Evolutionary conservation across 164 flowering plant species (phyloP).

Genomic region (grape (Vitis vinifera)): DNA sequence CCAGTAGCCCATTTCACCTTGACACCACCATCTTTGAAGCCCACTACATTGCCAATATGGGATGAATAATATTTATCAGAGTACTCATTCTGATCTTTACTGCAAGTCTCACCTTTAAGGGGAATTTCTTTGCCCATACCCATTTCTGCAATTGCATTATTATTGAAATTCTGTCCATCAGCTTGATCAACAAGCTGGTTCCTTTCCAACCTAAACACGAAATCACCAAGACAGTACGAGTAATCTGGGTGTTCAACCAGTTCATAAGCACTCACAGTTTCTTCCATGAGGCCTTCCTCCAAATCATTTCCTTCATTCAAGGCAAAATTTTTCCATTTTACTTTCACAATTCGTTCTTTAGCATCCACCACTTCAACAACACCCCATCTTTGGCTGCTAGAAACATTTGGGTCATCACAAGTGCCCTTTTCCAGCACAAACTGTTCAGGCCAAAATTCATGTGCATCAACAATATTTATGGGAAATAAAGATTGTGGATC

Average conservation of each 20-base stretch:
- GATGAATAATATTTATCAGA: slow-evolving; percentile 31
- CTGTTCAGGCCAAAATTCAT: slow-evolving; percentile 72
- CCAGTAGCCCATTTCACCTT: slow-evolving; percentile 91
- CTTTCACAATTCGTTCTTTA: slow-evolving; percentile 71
- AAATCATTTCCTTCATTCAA: slow-evolving; percentile 9
- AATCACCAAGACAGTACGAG: slow-evolving; percentile 65
- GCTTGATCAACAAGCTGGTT: slow-evolving; percentile 17
- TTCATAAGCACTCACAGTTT: slow-evolving; percentile 83
- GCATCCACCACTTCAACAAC: slow-evolving; percentile 65
- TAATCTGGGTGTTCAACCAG: slow-evolving; percentile 84
- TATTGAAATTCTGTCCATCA: slow-evolving; percentile 13
- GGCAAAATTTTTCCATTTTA: slow-evolving; percentile 49
- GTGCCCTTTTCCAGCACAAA: slow-evolving; percentile 62
- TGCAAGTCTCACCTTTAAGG: slow-evolving; percentile 11
- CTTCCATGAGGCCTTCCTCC: slow-evolving; percentile 32
- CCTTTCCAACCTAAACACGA: slow-evolving; percentile 48
- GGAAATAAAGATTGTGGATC: slow-evolving; percentile 48
- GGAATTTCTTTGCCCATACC: slow-evolving; percentile 11
- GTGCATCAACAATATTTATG: slow-evolving; percentile 44
- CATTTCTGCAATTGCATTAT: slow-evolving; percentile 5
- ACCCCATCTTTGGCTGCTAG: slow-evolving; percentile 54
- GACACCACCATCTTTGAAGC: slow-evolving; percentile 57
- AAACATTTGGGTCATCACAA: slow-evolving; percentile 39
- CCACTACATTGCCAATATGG: slow-evolving; percentile 64
- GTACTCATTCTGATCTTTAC: slow-evolving; percentile 14